Evolutionary conservation across 2,329 filamentous ascomycete genomes (phyloP).

Genomic region (Cryoendolithus antarcticus): DNA sequence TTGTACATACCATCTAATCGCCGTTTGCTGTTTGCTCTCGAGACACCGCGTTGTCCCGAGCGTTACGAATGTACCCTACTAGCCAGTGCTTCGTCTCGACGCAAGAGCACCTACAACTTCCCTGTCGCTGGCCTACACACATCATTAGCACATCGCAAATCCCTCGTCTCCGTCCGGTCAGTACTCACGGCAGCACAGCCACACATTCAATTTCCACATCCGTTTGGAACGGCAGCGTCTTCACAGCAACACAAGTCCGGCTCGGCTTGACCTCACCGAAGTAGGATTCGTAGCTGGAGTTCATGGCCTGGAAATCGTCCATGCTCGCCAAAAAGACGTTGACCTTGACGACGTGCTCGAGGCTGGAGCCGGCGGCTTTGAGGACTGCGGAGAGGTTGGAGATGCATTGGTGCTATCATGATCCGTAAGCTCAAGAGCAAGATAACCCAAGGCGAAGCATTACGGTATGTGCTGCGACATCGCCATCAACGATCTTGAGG

Average conservation of each 20-base stretch:
- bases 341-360: conserved; percentile 53
- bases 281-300: conserved; percentile 37
- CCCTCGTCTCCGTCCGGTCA: too few species aligned
- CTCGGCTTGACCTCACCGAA: conserved; percentile 21
- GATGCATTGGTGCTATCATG: conserved; percentile 39
- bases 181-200: too few species aligned
- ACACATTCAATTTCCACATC: conserved; percentile 43
- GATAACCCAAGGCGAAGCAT: conserved; percentile 6
- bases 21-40: too few species aligned
- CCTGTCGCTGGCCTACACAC: too few species aligned
- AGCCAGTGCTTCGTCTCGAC: too few species aligned
- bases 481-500: conserved; percentile 42
- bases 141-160: too few species aligned
- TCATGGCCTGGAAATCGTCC: conserved; percentile 50
- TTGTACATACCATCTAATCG: too few species aligned
- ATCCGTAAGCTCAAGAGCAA: background rate
- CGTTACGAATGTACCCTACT: too few species aligned
- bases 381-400: conserved; percentile 49
- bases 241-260: conserved; percentile 36
- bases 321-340: conserved; percentile 56
- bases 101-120: too few species aligned
- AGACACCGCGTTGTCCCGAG: too few species aligned
- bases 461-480: conserved; percentile 43
- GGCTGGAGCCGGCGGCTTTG: conserved; percentile 45
- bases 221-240: conserved; percentile 37